phyloP scores from a whole-genome alignment of 2,329 filamentous ascomycete species.

The Scedosporium boydii region DNA sequence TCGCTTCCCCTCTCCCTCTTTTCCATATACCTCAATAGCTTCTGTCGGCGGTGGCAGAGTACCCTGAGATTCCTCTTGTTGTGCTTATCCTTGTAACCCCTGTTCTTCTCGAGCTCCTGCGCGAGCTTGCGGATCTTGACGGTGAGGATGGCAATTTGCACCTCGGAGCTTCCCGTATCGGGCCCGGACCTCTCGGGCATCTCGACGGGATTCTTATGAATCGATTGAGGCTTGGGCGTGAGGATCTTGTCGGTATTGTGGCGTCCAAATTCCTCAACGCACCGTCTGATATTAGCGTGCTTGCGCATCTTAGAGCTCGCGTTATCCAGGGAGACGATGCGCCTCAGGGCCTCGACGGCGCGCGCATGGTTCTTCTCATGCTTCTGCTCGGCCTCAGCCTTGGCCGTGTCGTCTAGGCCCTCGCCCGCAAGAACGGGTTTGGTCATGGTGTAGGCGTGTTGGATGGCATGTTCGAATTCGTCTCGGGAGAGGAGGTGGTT shows the following conservation, averaged over 20 bases:
- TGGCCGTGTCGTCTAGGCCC: constrained; percentile 16
- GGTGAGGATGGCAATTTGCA: constrained; percentile 94
- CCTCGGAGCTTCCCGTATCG: constrained; percentile 91
- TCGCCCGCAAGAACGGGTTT: constrained; percentile 38
- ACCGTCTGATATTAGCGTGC: constrained; percentile 74
- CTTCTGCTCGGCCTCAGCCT: constrained; percentile 21
- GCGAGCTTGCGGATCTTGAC: constrained; percentile 82
- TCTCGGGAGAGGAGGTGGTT: constrained; percentile 66
- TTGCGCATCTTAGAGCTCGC: constrained; percentile 69
- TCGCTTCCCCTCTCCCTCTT: constrained; percentile 84
- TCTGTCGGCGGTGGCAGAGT: constrained; percentile 82
- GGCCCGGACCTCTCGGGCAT: constrained; percentile 60
- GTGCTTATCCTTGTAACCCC: constrained; percentile 76
- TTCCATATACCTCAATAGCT: constrained; percentile 77
- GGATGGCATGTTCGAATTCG: constrained; percentile 58
- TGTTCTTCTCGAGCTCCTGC: constrained; percentile 55
- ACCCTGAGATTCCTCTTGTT: constrained; percentile 86
- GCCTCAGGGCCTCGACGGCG: constrained; percentile 64
- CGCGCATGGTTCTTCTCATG: constrained; percentile 52
- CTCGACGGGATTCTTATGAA: constrained; percentile 27
- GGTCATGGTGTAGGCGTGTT: constrained; percentile 59
- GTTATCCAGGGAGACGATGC: constrained; percentile 71
- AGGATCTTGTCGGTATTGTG: constrained; percentile 75
- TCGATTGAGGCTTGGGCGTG: constrained; percentile 47
- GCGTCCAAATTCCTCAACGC: constrained; percentile 79